Evolutionary conservation across 2,329 filamentous ascomycete genomes (phyloP).

Genomic region (Colletotrichum neosansevieriae): DNA sequence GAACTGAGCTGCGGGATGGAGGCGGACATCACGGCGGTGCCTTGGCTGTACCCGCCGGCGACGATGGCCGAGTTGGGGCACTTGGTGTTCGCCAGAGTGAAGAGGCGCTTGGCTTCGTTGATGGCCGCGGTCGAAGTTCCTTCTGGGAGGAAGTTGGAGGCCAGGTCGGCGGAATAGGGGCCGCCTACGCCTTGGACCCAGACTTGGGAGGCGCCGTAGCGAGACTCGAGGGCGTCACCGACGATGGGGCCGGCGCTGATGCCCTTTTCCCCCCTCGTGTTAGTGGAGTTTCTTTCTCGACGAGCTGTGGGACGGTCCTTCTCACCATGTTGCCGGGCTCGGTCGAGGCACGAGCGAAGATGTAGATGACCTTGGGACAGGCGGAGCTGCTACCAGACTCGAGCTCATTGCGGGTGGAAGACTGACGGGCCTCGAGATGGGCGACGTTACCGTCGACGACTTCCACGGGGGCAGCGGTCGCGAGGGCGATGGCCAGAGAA

Average conservation of each 20-base stretch:
- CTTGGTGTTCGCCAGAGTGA: conserved; percentile 54
- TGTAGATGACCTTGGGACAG: conserved; percentile 54
- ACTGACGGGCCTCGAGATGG: conserved; percentile 41
- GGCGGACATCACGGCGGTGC: conserved; percentile 57
- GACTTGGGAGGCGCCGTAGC: conserved; percentile 45
- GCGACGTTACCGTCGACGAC: conserved; percentile 16
- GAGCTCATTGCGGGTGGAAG: conserved; percentile 46
- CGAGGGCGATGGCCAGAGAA: conserved; percentile 36
- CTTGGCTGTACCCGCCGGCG: conserved; percentile 57
- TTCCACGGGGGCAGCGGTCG: conserved; percentile 38
- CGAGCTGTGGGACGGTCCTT: not conserved
- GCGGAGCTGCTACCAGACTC: conserved; percentile 44
- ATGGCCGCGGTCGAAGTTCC: conserved; percentile 55
- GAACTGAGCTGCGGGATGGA: conserved; percentile 51
- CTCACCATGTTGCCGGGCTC: conserved; percentile 55
- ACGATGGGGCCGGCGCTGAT: conserved; percentile 46
- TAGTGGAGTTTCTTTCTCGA: not conserved
- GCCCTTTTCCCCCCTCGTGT: conserved; percentile 37
- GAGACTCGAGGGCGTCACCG: conserved; percentile 46
- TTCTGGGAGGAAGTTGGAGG: conserved; percentile 52
- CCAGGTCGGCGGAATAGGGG: conserved; percentile 52
- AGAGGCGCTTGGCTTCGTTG: conserved; percentile 54
- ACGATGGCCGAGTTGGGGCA: conserved; percentile 58
- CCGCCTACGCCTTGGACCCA: conserved; percentile 60
- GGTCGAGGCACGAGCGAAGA: conserved; percentile 55